Evolutionary conservation across 352 stramenopile species (phyloP).

Genomic region (Vaucheria bursata): DNA sequence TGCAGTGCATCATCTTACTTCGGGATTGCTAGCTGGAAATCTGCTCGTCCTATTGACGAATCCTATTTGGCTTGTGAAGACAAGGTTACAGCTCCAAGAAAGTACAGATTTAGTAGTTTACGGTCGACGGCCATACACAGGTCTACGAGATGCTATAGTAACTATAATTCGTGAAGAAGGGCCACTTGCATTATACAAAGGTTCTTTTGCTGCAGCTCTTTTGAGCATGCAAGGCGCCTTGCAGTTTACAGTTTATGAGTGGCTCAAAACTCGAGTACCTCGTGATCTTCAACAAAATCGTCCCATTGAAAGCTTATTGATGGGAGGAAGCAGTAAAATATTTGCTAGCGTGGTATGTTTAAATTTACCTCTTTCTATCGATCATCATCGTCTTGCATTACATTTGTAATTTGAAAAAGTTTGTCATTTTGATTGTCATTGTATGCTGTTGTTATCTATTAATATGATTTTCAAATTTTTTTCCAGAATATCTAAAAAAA

Average conservation of each 20-base stretch:
- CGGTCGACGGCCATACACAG: conserved; percentile 21
- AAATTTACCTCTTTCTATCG: too few species aligned
- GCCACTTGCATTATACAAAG: conserved; percentile 80
- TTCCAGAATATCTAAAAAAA: too few species aligned
- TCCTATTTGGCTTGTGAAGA: conserved; percentile 96
- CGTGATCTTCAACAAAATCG: conserved; percentile 15
- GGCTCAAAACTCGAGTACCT: conserved; percentile 53
- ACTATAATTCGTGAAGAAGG: conserved; percentile 90
- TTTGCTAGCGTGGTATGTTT: conserved; percentile 49
- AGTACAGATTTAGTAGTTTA: background rate
- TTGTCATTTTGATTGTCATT: too few species aligned
- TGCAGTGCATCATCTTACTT: conserved; percentile 58
- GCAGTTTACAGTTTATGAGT: conserved; percentile 74
- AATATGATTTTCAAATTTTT: too few species aligned
- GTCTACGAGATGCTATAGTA: conserved; percentile 67
- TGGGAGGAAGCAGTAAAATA: conserved; percentile 54
- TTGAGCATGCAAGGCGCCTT: conserved; percentile 92
- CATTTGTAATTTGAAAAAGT: too few species aligned
- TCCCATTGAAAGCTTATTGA: conserved; percentile 31
- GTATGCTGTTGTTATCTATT: too few species aligned
- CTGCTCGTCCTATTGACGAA: conserved; percentile 93
- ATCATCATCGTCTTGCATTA: too few species aligned
- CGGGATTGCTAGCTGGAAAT: conserved; percentile 59
- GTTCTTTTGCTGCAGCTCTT: conserved; percentile 80
- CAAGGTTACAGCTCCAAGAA: conserved; percentile 84